Evolutionary conservation across 371 early-diverging fungal genomes (phyloP).

Genomic region (Mucor circinelloides): DNA sequence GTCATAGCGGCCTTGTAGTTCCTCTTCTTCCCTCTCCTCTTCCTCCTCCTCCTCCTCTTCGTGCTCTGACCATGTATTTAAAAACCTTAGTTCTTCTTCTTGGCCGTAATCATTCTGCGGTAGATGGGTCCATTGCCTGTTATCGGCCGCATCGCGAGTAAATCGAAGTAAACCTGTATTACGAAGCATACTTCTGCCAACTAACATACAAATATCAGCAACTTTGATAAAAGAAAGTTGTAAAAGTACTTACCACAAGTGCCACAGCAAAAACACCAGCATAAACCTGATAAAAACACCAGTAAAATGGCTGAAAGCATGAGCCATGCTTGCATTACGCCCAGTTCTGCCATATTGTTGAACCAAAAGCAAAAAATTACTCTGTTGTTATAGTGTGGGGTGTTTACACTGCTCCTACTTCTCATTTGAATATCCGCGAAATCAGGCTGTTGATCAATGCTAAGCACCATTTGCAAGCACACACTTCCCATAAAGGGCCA

Average conservation of each 20-base stretch:
- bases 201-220: constrained; percentile 1
- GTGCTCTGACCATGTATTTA: constrained; percentile 7
- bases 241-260: constrained; percentile 38
- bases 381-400: no score
- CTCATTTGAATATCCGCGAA: no score
- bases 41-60: not conserved
- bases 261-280: constrained; percentile 53
- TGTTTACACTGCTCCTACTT: no score
- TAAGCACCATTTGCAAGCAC: no score
- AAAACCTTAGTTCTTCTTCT: constrained; percentile 11
- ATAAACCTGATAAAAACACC: constrained; percentile 39
- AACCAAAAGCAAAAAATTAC: not conserved
- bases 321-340: constrained; percentile 27
- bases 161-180: constrained; percentile 22
- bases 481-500: no score
- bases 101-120: constrained; percentile 12
- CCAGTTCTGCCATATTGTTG: constrained; percentile 13
- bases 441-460: no score
- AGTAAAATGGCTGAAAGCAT: constrained; percentile 23
- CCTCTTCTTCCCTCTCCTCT: not conserved
- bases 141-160: constrained; percentile 14
- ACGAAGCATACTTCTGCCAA: constrained; percentile 32
- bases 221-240: not conserved
- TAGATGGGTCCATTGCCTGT: constrained; percentile 15
- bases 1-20: not conserved